Base-by-base conservation (phyloP, 2,329 filamentous ascomycete genomes). In the Scopulariopsis brevicaulis region DNA sequence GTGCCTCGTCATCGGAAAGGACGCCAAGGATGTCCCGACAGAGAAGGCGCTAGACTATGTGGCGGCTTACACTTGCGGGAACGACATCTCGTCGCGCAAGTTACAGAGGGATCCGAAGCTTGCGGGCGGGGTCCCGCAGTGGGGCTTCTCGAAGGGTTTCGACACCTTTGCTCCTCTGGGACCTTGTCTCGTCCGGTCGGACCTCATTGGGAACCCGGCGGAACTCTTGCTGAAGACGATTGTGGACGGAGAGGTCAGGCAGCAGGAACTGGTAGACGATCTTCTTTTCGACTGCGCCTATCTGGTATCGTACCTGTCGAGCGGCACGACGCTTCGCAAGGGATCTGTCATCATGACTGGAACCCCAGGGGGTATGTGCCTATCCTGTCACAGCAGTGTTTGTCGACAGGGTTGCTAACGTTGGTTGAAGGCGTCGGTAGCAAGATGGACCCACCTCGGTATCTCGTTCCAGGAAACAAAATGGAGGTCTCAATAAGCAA, bases 41-140 rank as follows among this genome's bases (percentile, higher is more conserved):
- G 74, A 75, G 1, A 70, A 81, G 22, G 88, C 88, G 0, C 73
- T 91, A 15, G 73, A 85, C 56, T 85, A 89, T 65, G 85, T 92
- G 2, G 74, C 90, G 1, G 89, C 88, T 4, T 92, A 91, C 67
- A 77, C 84, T 1, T 79, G 89, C 40, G 86, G 87, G 57, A 89
- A 93, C 69, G 89, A 93, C 68, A 80, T 93, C 20, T 89, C 85
- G 8, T 87, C 90, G 71, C 82, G 88, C 46, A 86, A 89, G 63
- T 90, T 86, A 84, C 86, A 90, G 70, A 75, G 79, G 62, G 80
- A 78, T 74, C 71, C 18, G 83, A 83, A 62, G 77, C 69, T 88
- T 60, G 78, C 0, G 83, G 83, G 57, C 79, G 85, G 85, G 18
- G 84, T 84, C 14, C 79, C 84, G 0, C 86, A 90, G 70, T 89